Evolutionary conservation across 495 filamentous ascomycete genomes (phyloP), one percentile per base, ranked within the genome.

Genomic region (Xylaria grammica): DNA sequence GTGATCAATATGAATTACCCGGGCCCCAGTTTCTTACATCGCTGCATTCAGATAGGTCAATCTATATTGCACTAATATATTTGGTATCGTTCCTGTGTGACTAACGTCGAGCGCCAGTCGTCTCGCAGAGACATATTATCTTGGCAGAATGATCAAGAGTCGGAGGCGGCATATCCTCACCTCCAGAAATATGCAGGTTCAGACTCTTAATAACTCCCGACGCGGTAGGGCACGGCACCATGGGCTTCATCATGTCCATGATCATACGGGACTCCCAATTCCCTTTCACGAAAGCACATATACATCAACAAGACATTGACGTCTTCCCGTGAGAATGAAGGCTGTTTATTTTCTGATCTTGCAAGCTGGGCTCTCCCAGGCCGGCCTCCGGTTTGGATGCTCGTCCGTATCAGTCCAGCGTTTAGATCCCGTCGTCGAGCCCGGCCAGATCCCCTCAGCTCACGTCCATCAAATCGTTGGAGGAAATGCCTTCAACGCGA

Each of bases 401-500:
- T 77, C 79, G 22, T 78, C 73, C 3, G 69, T 83, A 46, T 77
- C 74, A 29, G 69, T 83, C 55, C 80, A 83, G 61, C 77, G 80
- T 15, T 66, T 83, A 32, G 80, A 83, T 57, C 80, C 80, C 2
- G 65, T 82, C 19, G 80, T 82, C 61, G 78, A 83, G 62, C 81
- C 81, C 1, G 79, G 79, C 49, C 55, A 53, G 19, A 69, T 72
- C 24, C 79, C 80, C 7, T 78, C 79, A 17, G 65, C 81, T 6
- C 81, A 83, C 63, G 73, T 83, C 42, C 81, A 83, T 62, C 79
- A 81, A 55, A 79, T 83, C 19, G 78, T 81, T 1, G 81, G 81
- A 30, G 81, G 81, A 29, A 79, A 83, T 74, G 76, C 74, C 32
- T 83, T 83, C 73, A 80, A 81, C 62, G 77, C 78, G 10, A 73